phyloP scores from a whole-genome alignment of 1,284 basidiomycete species.

The Pyrrhoderma noxium region DNA sequence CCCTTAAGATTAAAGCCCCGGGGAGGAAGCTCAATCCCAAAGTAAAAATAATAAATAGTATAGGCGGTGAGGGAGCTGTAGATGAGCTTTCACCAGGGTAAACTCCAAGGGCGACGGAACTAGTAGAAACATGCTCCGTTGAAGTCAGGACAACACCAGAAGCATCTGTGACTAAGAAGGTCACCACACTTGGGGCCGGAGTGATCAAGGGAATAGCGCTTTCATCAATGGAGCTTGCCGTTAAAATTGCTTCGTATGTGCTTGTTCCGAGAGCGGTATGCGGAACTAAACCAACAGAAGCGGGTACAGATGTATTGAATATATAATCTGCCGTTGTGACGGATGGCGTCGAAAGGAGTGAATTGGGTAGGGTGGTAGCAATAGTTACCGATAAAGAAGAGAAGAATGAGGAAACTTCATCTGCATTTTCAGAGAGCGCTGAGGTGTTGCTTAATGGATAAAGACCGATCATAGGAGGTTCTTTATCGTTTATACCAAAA shows the following conservation, averaged over 20 bases:
- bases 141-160: constrained; percentile 27
- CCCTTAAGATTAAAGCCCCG: too few relatives aligned
- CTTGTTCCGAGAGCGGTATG: constrained; percentile 55
- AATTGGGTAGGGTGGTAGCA: constrained; percentile 71
- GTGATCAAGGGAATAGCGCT: constrained; percentile 30
- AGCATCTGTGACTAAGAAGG: constrained; percentile 31
- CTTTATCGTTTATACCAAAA: constrained; percentile 64
- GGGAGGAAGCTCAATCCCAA: too few relatives aligned
- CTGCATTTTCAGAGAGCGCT: constrained; percentile 32
- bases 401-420: constrained; percentile 45
- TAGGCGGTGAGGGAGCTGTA: too few relatives aligned
- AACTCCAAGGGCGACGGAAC: constrained; percentile 30
- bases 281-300: constrained; percentile 45
- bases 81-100: constrained; percentile 25
- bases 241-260: constrained; percentile 53
- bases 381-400: constrained; percentile 59
- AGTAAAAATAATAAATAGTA: too few relatives aligned
- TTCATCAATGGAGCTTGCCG: constrained; percentile 23
- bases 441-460: constrained; percentile 51
- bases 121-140: constrained; percentile 26
- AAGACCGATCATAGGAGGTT: constrained; percentile 67
- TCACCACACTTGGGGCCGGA: constrained; percentile 29
- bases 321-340: constrained; percentile 60
- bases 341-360: constrained; percentile 58
- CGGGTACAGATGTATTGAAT: constrained; percentile 63